phyloP scores from a whole-genome alignment of 2,329 filamentous ascomycete species.

The Pezicula radicicola region DNA sequence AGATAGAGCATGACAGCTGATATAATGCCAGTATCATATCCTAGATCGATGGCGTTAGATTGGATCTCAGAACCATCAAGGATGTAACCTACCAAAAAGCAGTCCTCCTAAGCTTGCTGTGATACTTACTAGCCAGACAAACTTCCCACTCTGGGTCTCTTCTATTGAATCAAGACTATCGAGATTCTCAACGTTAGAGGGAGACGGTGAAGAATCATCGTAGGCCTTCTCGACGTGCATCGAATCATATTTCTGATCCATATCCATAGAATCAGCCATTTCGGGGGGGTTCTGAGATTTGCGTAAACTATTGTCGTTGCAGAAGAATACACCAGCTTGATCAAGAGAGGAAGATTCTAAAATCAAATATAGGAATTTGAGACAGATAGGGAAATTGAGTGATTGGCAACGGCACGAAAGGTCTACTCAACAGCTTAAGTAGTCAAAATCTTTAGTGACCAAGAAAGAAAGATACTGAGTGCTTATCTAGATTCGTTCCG shows the following conservation, averaged over 20 bases:
- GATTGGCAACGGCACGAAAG: no score
- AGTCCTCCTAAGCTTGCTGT: constrained; percentile 63
- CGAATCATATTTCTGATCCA: constrained; percentile 3
- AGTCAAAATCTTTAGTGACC: no score
- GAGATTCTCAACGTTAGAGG: constrained; percentile 7
- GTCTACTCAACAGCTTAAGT: no score
- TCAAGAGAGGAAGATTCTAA: no score
- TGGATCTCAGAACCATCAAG: constrained; percentile 19
- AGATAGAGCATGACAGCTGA: constrained; percentile 41
- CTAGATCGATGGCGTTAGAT: constrained; percentile 14
- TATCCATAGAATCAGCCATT: not conserved
- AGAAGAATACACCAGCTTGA: no score
- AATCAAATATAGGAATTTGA: no score
- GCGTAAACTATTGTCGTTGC: no score
- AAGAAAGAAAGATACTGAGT: no score
- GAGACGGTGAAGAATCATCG: constrained; percentile 2
- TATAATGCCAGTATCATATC: constrained; percentile 45
- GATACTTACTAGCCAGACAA: constrained; percentile 57
- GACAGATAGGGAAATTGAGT: no score
- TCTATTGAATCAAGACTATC: constrained; percentile 31
- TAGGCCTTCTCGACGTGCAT: constrained; percentile 11
- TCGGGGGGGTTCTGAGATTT: not conserved
- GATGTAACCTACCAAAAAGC: constrained; percentile 48
- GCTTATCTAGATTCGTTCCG: no score
- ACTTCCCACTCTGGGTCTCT: constrained; percentile 36